phyloP scores from a whole-genome alignment of 1,139 yeast genomes.

The Lizanozyma gosingica region DNA sequence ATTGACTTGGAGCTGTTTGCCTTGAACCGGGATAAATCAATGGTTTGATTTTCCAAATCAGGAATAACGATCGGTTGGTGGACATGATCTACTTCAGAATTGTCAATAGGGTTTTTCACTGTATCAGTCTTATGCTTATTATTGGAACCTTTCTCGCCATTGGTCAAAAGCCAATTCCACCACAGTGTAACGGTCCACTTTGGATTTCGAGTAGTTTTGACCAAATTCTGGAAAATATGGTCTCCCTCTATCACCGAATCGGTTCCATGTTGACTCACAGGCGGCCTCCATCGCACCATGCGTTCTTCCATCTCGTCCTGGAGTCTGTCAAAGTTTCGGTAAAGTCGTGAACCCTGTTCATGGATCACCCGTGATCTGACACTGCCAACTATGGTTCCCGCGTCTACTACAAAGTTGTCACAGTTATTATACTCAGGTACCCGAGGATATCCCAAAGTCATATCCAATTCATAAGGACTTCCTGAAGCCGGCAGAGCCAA shows the following conservation, averaged over 20 bases:
- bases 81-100: neutral
- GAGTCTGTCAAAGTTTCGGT: neutral
- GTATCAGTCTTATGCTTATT: neutral
- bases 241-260: neutral
- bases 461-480: neutral
- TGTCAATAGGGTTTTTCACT: too few species aligned
- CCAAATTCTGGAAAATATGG: neutral
- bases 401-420: neutral
- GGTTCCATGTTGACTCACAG: neutral
- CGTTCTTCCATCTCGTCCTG: neutral
- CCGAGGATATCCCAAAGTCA: neutral
- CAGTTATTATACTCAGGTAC: neutral
- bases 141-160: neutral
- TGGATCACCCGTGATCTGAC: neutral
- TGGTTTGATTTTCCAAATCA: neutral
- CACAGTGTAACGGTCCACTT: neutral
- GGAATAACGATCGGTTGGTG: neutral
- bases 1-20: slow-evolving; percentile 16
- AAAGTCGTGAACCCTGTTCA: neutral
- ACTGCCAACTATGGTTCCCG: neutral
- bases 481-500: neutral
- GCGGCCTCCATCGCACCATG: neutral
- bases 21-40: slow-evolving; percentile 4
- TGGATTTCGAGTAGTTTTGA: neutral
- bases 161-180: neutral